Percentiles rank a stretch among this genome's conserved stretches.
Conservation (phyloP, 192 early-diverging fungal genomes). For the Obelidium mucronatum region DNA sequence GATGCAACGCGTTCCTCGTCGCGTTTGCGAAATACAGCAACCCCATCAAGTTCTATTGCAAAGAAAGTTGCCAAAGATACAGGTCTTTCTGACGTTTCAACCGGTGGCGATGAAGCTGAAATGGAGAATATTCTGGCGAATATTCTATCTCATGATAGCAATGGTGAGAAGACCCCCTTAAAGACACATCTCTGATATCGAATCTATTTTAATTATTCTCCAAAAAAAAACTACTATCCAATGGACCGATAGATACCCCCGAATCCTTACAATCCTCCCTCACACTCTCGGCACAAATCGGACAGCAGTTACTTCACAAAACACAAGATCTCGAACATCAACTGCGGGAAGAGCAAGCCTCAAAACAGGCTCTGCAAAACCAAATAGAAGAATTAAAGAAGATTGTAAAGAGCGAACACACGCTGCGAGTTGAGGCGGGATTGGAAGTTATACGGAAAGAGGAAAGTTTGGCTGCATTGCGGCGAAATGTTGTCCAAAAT, state of each 20-base stretch:
- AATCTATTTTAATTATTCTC: too few relatives aligned
- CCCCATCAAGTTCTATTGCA: too few relatives aligned
- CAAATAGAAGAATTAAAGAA: slow-evolving; percentile 13
- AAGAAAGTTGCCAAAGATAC: too few relatives aligned
- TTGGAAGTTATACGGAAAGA: slow-evolving; percentile 15
- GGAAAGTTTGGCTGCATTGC: background rate
- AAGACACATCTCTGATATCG: too few relatives aligned
- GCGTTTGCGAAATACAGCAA: too few relatives aligned
- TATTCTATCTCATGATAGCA: too few relatives aligned
- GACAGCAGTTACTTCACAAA: slow-evolving; percentile 11
- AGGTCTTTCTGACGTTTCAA: too few relatives aligned
- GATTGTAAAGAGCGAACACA: slow-evolving; percentile 4
- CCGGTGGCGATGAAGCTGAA: too few relatives aligned
- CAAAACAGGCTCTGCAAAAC: background rate
- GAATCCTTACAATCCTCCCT: slow-evolving; percentile 1
- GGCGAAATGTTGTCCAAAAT: background rate
- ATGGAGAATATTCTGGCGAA: too few relatives aligned
- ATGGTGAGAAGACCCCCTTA: too few relatives aligned
- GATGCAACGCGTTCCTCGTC: too few relatives aligned
- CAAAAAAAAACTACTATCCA: too few relatives aligned
- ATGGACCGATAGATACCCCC: background rate
- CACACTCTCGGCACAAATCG: slow-evolving; percentile 4
- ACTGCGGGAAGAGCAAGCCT: background rate
- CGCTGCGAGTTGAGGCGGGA: background rate
- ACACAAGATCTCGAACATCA: background rate